Conservation (phyloP, 805 yeast genomes). For the Metschnikowia kofuensis region DNA sequence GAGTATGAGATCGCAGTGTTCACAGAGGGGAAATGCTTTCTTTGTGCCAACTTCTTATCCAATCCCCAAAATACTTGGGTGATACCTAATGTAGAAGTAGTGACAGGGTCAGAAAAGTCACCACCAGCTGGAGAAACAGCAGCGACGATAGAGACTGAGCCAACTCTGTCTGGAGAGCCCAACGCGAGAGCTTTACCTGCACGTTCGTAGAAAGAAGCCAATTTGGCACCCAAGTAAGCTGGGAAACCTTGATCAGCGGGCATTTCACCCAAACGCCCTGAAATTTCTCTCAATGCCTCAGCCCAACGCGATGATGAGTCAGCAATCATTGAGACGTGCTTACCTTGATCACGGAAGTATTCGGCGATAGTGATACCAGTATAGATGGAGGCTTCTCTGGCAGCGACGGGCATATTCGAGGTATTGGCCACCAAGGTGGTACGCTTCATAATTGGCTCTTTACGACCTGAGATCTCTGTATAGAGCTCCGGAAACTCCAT, state of each 20-base stretch:
- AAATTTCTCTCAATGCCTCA: slow-evolving; percentile 98
- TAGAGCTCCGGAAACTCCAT: slow-evolving; percentile 99
- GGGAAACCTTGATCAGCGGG: slow-evolving; percentile 99
- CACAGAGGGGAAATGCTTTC: slow-evolving; percentile 99
- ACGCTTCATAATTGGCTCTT: slow-evolving; percentile 99
- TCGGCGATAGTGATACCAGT: slow-evolving; percentile 99
- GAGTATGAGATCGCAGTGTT: slow-evolving; percentile 96
- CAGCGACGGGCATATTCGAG: slow-evolving; percentile 99
- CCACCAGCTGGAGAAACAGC: slow-evolving; percentile 99
- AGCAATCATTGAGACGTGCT: slow-evolving; percentile 98
- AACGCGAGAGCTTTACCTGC: slow-evolving; percentile 96
- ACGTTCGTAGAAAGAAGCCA: slow-evolving; percentile 98
- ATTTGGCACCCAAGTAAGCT: slow-evolving; percentile 97
- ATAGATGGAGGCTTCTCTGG: slow-evolving; percentile 98
- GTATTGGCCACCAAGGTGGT: slow-evolving; percentile 98
- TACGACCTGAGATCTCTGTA: slow-evolving; percentile 86
- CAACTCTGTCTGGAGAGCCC: slow-evolving; percentile 95
- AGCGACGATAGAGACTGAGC: slow-evolving; percentile 98
- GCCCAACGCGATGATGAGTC: slow-evolving; percentile 99
- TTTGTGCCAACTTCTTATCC: slow-evolving; percentile 97
- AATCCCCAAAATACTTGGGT: slow-evolving; percentile 99
- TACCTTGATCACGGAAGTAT: slow-evolving; percentile 99
- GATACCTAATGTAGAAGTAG: slow-evolving; percentile 96
- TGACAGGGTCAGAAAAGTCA: slow-evolving; percentile 99
- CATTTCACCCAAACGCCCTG: slow-evolving; percentile 99